A percentile compares a stretch with the other conserved stretches of the same genome.
phyloP scores from a whole-genome alignment of 2,329 filamentous ascomycete genomes.

The Polychaeton citri region DNA sequence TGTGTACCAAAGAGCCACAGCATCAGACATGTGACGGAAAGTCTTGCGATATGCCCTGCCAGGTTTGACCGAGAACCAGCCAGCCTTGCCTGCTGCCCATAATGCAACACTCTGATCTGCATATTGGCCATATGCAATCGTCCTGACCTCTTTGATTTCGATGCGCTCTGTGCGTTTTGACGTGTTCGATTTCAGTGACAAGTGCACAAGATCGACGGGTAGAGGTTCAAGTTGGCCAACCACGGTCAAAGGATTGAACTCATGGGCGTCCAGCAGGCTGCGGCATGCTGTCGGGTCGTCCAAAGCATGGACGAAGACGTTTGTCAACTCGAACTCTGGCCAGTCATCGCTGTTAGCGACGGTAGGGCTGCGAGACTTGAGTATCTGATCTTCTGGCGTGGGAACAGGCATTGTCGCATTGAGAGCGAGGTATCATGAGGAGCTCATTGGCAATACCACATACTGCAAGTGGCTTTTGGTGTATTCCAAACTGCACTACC shows the following conservation, averaged over 20 bases:
- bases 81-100: slow-evolving; percentile 52
- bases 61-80: slow-evolving; percentile 57
- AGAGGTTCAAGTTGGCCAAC: slow-evolving; percentile 45
- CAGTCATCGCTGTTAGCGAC: slow-evolving; percentile 36
- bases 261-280: slow-evolving; percentile 48
- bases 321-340: slow-evolving; percentile 47
- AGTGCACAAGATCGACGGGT: slow-evolving; percentile 25
- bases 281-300: slow-evolving; percentile 15
- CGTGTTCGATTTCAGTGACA: slow-evolving; percentile 6
- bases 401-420: neutral
- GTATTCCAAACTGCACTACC: too few relatives aligned
- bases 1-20: slow-evolving; percentile 50
- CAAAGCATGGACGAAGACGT: slow-evolving; percentile 39
- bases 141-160: slow-evolving; percentile 40
- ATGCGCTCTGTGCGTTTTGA: slow-evolving; percentile 23
- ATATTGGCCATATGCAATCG: slow-evolving; percentile 36
- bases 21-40: slow-evolving; percentile 48
- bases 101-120: slow-evolving; percentile 45
- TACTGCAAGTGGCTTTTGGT: too few relatives aligned
- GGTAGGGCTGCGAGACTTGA: slow-evolving; percentile 28
- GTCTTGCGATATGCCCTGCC: slow-evolving; percentile 42
- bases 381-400: slow-evolving; percentile 18
- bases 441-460: slow-evolving; percentile 6
- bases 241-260: slow-evolving; percentile 48
- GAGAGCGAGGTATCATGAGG: slow-evolving; percentile 10